These are phyloP conservation scores for Phytopythium sindhum DNA, from an alignment of 352 stramenopile genomes.

Conservation along the genomic window DNA sequence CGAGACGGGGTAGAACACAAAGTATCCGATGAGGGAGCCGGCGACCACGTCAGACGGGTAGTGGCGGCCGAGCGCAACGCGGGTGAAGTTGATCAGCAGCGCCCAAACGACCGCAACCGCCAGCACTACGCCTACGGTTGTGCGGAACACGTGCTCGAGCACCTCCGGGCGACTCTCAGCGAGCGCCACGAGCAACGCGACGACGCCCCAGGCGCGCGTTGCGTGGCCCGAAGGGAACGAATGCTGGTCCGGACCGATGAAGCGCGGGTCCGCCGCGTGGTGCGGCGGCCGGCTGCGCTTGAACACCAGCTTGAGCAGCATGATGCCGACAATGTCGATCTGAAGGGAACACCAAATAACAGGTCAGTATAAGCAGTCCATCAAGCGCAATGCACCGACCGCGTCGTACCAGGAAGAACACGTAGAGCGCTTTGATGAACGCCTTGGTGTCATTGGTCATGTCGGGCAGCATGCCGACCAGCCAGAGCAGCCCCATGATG, in stretches of 20 bases:
- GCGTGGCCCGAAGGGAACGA: slow-evolving; percentile 85
- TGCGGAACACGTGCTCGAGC: slow-evolving; percentile 48
- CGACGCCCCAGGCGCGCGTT: slow-evolving; percentile 69
- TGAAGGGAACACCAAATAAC: too few relatives aligned
- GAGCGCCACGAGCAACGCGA: slow-evolving; percentile 61
- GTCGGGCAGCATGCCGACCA: slow-evolving; percentile 23
- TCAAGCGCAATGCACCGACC: neutral
- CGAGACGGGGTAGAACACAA: slow-evolving; percentile 59
- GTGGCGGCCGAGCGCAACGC: slow-evolving; percentile 77
- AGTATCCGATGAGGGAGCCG: slow-evolving; percentile 56
- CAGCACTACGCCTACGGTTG: slow-evolving; percentile 33
- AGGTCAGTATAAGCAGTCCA: neutral
- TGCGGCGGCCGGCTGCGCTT: slow-evolving; percentile 71
- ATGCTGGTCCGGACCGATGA: slow-evolving; percentile 80
- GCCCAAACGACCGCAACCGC: slow-evolving; percentile 49
- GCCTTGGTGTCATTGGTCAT: slow-evolving; percentile 32
- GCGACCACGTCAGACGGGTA: slow-evolving; percentile 78
- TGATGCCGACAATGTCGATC: slow-evolving; percentile 76
- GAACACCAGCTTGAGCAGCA: slow-evolving; percentile 74
- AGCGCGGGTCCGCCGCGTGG: slow-evolving; percentile 66
- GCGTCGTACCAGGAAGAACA: slow-evolving; percentile 20
- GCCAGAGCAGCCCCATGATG: slow-evolving; percentile 34
- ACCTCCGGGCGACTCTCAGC: slow-evolving; percentile 42
- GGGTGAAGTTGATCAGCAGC: slow-evolving; percentile 70
- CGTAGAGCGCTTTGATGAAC: slow-evolving; percentile 33